These are phyloP conservation scores for Allium sativum DNA, from an alignment of 106 monocot genomes.

Conservation along the genomic window DNA sequence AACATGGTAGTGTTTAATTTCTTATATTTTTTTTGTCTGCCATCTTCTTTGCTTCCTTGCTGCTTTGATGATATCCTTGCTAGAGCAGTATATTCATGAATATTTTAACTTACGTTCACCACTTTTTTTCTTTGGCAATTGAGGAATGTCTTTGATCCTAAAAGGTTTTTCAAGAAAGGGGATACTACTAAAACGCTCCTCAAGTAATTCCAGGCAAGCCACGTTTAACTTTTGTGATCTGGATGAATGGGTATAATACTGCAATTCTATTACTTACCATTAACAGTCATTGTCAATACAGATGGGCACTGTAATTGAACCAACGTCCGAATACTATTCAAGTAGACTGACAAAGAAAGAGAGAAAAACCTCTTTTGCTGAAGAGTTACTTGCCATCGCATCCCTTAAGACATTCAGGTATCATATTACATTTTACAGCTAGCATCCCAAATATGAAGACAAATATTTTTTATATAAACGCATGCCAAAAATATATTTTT, in stretches of 20 bases:
- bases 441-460: no score
- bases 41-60: no score
- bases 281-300: slow-evolving; percentile 8
- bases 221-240: background rate
- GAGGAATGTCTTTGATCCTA: slow-evolving; percentile 60
- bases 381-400: slow-evolving; percentile 60
- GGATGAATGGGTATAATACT: no score
- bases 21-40: no score
- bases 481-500: no score
- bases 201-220: slow-evolving; percentile 63
- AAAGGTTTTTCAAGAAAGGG: slow-evolving; percentile 51
- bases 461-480: no score
- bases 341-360: slow-evolving; percentile 74
- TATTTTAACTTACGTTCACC: no score
- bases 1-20: no score
- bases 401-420: slow-evolving; percentile 58
- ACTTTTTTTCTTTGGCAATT: slow-evolving; percentile 35
- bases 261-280: background rate
- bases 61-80: no score
- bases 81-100: no score
- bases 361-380: slow-evolving; percentile 67
- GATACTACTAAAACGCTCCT: slow-evolving; percentile 36
- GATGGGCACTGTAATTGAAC: slow-evolving; percentile 79
- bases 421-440: no score
- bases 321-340: slow-evolving; percentile 69